These are phyloP conservation scores for Torulaspora pretoriensis DNA, from an alignment of 1,139 yeast genomes.

Conservation along the genomic window DNA sequence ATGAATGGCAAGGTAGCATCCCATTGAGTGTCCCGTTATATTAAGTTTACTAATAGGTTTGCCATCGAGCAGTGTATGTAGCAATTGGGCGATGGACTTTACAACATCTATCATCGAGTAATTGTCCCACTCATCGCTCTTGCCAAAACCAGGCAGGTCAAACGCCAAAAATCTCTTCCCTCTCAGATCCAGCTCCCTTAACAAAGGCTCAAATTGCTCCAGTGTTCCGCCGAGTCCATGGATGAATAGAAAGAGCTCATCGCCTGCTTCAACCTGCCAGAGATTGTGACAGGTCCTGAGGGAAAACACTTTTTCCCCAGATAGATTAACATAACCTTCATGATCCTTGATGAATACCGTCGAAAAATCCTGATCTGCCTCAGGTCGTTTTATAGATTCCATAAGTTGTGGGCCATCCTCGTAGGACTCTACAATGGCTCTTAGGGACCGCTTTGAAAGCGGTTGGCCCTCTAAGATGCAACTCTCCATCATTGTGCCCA, in stretches of 20 bases:
- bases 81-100: constrained; percentile 3
- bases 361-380: constrained; percentile 20
- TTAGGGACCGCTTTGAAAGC: constrained; percentile 17
- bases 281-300: constrained; percentile 28
- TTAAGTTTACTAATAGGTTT: constrained; percentile 9
- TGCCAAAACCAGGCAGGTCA: constrained; percentile 72
- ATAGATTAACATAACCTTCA: constrained; percentile 13
- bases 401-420: constrained; percentile 14
- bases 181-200: constrained; percentile 53
- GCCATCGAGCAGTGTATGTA: not conserved
- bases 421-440: constrained; percentile 20
- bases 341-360: constrained; percentile 21
- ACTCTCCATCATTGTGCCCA: constrained; percentile 12
- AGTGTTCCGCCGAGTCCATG: constrained; percentile 74
- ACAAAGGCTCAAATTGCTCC: constrained; percentile 64
- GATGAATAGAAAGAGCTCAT: constrained; percentile 45
- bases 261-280: constrained; percentile 3
- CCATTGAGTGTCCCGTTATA: constrained; percentile 35
- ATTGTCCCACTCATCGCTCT: constrained; percentile 29
- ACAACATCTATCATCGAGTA: constrained; percentile 28
- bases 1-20: constrained; percentile 29
- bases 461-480: constrained; percentile 21
- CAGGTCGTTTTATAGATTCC: constrained; percentile 13
- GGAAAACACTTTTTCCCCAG: constrained; percentile 1
- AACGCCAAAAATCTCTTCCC: constrained; percentile 47